A percentile compares a stretch with the other conserved stretches of the same genome.
Evolutionary conservation across 2,329 filamentous ascomycete species (phyloP).

Genomic region (Fonsecaea nubica): DNA sequence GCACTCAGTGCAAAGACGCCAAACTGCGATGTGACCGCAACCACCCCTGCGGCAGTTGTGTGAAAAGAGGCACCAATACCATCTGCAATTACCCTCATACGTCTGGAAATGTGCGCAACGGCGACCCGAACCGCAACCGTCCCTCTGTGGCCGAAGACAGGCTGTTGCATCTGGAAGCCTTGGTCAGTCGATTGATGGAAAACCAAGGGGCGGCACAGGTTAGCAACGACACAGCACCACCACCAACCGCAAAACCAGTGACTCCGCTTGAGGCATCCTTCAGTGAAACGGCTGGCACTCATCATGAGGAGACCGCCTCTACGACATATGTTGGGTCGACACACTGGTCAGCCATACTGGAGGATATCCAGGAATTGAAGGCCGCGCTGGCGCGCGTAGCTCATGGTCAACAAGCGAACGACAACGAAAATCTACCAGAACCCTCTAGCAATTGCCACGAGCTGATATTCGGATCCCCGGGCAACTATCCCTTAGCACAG

Average conservation of each 20-base stretch:
- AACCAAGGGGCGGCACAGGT: slow-evolving; percentile 10
- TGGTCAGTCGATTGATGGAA: slow-evolving; percentile 31
- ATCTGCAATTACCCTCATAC: slow-evolving; percentile 78
- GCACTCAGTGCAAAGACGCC: slow-evolving; percentile 46
- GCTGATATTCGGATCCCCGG: slow-evolving; percentile 27
- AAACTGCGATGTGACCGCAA: slow-evolving; percentile 51
- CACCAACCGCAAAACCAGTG: slow-evolving; percentile 2
- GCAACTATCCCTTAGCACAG: slow-evolving; percentile 23
- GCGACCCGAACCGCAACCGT: slow-evolving; percentile 1
- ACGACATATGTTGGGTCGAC: slow-evolving; percentile 47
- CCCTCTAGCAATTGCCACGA: slow-evolving; percentile 7
- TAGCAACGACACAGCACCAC: not conserved
- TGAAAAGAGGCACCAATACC: slow-evolving; percentile 79
- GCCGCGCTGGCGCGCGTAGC: slow-evolving; percentile 11
- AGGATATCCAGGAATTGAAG: slow-evolving; percentile 40
- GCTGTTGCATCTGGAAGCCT: slow-evolving; percentile 28
- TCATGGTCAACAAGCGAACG: slow-evolving; percentile 11
- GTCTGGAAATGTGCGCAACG: not conserved
- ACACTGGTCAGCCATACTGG: slow-evolving; percentile 52
- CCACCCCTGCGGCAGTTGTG: slow-evolving; percentile 48
- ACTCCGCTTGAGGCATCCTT: slow-evolving; percentile 4
- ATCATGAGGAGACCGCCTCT: not conserved
- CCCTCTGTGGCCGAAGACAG: slow-evolving; percentile 28
- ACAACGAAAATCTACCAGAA: not conserved
- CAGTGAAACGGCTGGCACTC: not conserved